Evolutionary conservation across 805 yeast species (phyloP).

Genomic region (Kodamaea nitidulidarum): DNA sequence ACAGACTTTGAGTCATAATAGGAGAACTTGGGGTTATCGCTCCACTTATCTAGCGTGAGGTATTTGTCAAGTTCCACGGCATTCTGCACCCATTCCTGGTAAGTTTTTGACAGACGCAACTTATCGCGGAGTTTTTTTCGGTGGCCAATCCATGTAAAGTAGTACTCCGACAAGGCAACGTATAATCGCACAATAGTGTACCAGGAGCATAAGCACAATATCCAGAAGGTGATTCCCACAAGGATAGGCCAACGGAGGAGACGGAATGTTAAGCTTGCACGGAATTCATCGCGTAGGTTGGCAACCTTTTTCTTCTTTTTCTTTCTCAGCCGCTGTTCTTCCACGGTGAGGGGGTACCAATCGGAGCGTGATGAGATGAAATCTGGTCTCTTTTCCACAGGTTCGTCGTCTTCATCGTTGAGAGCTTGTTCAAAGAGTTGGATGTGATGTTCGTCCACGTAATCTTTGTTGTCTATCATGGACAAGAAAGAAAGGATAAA

Average conservation of each 20-base stretch:
- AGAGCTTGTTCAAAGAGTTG: slow-evolving; percentile 39
- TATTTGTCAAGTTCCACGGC: slow-evolving; percentile 56
- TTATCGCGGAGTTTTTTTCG: slow-evolving; percentile 46
- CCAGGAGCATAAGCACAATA: slow-evolving; percentile 41
- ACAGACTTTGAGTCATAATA: slow-evolving; percentile 68
- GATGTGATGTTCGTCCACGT: slow-evolving; percentile 33
- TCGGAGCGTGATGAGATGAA: slow-evolving; percentile 22
- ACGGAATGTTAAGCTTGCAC: slow-evolving; percentile 30
- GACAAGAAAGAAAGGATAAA: background rate
- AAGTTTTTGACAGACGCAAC: slow-evolving; percentile 47
- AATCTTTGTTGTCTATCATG: slow-evolving; percentile 21
- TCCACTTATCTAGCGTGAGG: slow-evolving; percentile 63
- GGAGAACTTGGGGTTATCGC: slow-evolving; percentile 52
- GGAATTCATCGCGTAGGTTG: slow-evolving; percentile 28
- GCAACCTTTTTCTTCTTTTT: background rate
- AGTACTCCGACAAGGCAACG: slow-evolving; percentile 60
- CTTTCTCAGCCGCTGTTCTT: background rate
- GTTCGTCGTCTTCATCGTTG: slow-evolving; percentile 26
- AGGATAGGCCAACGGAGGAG: slow-evolving; percentile 66
- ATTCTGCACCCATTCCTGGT: slow-evolving; percentile 58
- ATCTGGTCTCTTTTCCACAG: slow-evolving; percentile 13
- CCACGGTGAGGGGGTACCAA: slow-evolving; percentile 23
- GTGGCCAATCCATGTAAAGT: slow-evolving; percentile 58
- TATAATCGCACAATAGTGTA: slow-evolving; percentile 54
- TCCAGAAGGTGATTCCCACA: slow-evolving; percentile 50